Percentiles rank a stretch among this genome's conserved stretches.
Conservation (phyloP, 2,329 filamentous ascomycete genomes). For the Curvularia eragrostidis region DNA sequence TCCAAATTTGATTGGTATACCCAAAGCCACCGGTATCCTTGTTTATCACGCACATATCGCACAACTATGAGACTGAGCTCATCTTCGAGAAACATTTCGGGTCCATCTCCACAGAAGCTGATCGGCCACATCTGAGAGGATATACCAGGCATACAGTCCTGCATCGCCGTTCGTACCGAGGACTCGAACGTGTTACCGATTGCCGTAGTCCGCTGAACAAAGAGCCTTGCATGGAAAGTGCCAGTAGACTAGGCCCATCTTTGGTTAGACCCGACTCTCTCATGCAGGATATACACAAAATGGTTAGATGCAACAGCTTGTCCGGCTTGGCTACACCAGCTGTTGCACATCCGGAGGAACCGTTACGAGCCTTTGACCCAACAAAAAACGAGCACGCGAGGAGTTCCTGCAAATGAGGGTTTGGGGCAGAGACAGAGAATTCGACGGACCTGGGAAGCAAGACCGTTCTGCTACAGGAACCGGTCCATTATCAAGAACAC, state of each 20-base stretch:
- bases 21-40: neutral
- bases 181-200: neutral
- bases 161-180: neutral
- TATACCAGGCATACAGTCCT: neutral
- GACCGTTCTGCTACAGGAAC: neutral
- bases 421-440: neutral
- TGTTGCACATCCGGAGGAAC: neutral
- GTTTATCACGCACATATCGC: neutral
- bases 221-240: neutral
- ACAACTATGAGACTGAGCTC: neutral
- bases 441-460: neutral
- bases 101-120: neutral
- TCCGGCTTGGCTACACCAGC: neutral
- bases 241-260: neutral
- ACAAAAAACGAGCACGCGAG: neutral
- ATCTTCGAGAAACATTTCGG: neutral
- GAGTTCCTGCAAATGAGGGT: neutral
- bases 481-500: neutral
- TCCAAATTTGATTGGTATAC: neutral
- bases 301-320: neutral
- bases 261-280: neutral
- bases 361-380: neutral
- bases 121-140: neutral
- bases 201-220: neutral
- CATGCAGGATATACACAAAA: neutral